Conservation (phyloP, 228 moss, liverwort and hornwort genomes). For the Sphagnum magellanicum region DNA sequence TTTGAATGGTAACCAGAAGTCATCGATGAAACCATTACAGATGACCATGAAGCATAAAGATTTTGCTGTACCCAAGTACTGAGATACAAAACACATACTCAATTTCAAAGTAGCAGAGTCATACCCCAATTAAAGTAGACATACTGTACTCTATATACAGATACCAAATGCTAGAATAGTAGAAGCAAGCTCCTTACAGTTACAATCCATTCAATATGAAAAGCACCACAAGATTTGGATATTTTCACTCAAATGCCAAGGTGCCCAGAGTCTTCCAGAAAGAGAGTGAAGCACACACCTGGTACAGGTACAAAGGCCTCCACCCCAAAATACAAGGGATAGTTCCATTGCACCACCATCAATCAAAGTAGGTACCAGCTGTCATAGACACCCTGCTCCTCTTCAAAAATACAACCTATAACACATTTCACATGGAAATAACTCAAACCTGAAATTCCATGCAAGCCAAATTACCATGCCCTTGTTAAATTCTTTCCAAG, state of each 20-base stretch:
- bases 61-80: too few relatives aligned
- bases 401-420: constrained; percentile 1
- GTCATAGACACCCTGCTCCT: constrained; percentile 15
- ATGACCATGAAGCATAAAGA: too few relatives aligned
- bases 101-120: too few relatives aligned
- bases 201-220: too few relatives aligned
- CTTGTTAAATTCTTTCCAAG: too few relatives aligned
- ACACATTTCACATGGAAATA: not conserved
- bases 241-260: too few relatives aligned
- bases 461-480: not conserved
- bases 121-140: too few relatives aligned
- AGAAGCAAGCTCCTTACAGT: too few relatives aligned
- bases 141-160: too few relatives aligned
- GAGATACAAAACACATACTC: too few relatives aligned
- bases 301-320: constrained; percentile 79
- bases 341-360: constrained; percentile 77
- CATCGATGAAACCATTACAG: constrained; percentile 30
- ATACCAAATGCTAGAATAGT: too few relatives aligned
- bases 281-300: constrained; percentile 31
- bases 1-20: constrained; percentile 67
- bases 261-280: not conserved
- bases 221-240: too few relatives aligned
- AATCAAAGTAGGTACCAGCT: constrained; percentile 71
- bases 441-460: not conserved
- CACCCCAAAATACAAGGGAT: constrained; percentile 79